Evolutionary conservation across 148 eudicot genomes (phyloP), one percentile per base, ranked within the genome.

Genomic region (Spergularia marina): DNA sequence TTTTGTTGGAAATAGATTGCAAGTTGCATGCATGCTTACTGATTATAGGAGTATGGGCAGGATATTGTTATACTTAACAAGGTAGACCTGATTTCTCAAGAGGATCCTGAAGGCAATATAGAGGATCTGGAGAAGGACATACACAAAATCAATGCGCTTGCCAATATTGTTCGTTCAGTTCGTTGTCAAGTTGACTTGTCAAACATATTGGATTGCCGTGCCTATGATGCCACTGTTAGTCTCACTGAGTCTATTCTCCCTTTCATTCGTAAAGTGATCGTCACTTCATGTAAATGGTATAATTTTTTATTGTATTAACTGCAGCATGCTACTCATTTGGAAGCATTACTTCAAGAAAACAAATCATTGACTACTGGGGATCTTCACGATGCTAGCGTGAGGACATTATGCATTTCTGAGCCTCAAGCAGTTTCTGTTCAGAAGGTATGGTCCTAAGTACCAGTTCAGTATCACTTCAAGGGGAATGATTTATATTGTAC

Each of bases 151-250:
- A 94, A 94, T 85, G 87, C 98, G 56, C 91, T 91, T 70, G 97
- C 90, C 57, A 81, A 72, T 65, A 82, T 94, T 66, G 84, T 94
- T 21, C 92, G 80, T 62, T 84, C 97, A 10, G 89, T 90, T 74
- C 89, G 90, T 75, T 94, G 98, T 82, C 88, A 94, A 92, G 96
- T 91, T 83, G 97, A 94, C 82, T 78, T 91, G 89, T 84, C 96
- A 58, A 83, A 76, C 79, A 90, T 94, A 83, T 80, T 94, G 81
- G 82, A 91, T 80, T 83, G 96, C 58, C 84, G 76, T 65, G 98
- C 97, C 72, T 94, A 94, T 85, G 96, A 91, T 83, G 87, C 96
- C 74, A 67, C 80, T 53, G 97, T 91, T 63, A 86, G 97, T 87
- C 77, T 52, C 75, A 20, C 18, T 54, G 34, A 49, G 58, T 57